Evolutionary conservation across 2,329 filamentous ascomycete species (phyloP).

Genomic region (Macrophomina pseudophaseolina): DNA sequence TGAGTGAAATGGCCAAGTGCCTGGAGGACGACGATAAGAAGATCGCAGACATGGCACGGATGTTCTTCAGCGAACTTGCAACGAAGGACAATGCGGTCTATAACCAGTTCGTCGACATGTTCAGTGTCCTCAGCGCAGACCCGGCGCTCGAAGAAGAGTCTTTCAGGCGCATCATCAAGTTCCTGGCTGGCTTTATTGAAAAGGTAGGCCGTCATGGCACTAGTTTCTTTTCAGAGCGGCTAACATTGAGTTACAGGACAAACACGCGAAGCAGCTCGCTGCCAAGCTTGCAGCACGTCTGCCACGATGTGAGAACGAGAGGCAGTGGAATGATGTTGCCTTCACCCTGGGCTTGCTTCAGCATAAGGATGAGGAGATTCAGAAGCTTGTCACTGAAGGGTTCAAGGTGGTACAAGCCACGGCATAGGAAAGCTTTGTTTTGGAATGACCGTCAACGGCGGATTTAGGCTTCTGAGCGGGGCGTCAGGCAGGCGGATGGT

Average conservation of each 20-base stretch:
- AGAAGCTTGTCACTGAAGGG: constrained; percentile 74
- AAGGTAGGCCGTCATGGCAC: constrained; percentile 67
- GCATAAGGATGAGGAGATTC: constrained; percentile 91
- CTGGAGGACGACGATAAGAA: constrained; percentile 94
- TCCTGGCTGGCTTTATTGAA: constrained; percentile 93
- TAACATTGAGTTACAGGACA: constrained; percentile 68
- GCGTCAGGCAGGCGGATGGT: not conserved
- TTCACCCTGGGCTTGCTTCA: constrained; percentile 88
- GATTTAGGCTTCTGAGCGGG: not conserved
- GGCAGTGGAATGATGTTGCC: constrained; percentile 97
- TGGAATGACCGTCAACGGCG: not conserved
- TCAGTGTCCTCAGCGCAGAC: constrained; percentile 86
- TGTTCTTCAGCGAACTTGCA: constrained; percentile 98
- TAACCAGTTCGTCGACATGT: constrained; percentile 99
- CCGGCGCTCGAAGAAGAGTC: constrained; percentile 80
- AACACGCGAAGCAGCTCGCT: constrained; percentile 92
- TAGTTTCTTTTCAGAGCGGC: constrained; percentile 29
- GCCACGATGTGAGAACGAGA: constrained; percentile 83
- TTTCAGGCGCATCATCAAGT: constrained; percentile 85
- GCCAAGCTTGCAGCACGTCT: constrained; percentile 90
- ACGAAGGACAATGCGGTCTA: constrained; percentile 99
- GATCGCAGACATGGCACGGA: constrained; percentile 89
- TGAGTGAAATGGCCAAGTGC: constrained; percentile 99
- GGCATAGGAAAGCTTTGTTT: not conserved
- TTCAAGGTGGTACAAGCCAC: constrained; percentile 60